Conservation (phyloP, 192 early-diverging fungal genomes). For the Umbelopsis sp. region DNA sequence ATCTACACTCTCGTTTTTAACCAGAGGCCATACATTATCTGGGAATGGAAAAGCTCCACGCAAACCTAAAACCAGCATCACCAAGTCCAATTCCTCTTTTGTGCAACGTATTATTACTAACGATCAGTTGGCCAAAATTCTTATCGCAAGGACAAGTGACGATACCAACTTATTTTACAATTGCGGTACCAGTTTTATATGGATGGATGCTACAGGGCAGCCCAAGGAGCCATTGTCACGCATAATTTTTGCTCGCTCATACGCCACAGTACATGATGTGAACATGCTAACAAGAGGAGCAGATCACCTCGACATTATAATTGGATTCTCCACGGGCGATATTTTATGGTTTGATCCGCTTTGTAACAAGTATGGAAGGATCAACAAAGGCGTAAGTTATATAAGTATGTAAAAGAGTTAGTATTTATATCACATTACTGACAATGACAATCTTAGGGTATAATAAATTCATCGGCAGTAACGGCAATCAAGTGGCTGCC, state of each 20-base stretch:
- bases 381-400: constrained; percentile 77
- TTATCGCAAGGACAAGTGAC: constrained; percentile 55
- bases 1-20: constrained; percentile 27
- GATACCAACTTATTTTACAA: constrained; percentile 78
- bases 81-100: constrained; percentile 75
- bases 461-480: constrained; percentile 69
- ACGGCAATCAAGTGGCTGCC: constrained; percentile 92
- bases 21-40: constrained; percentile 4
- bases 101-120: constrained; percentile 70
- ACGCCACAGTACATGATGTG: constrained; percentile 87
- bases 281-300: constrained; percentile 75
- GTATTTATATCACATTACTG: too few relatives aligned
- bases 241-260: constrained; percentile 72
- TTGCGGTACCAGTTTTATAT: constrained; percentile 68
- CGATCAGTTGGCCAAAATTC: constrained; percentile 68
- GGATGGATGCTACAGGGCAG: constrained; percentile 64
- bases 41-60: constrained; percentile 17
- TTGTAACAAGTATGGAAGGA: constrained; percentile 83
- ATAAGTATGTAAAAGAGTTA: too few relatives aligned
- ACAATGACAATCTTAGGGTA: constrained; percentile 41
- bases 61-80: constrained; percentile 66
- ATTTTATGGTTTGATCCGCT: constrained; percentile 88
- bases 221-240: constrained; percentile 81
- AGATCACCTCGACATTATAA: constrained; percentile 80
- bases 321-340: constrained; percentile 84